Percentiles rank a stretch among this genome's conserved stretches.
These are phyloP conservation scores for Juncus effusus DNA, from an alignment of 176 grass and related monocot genomes.

Conservation along the genomic window DNA sequence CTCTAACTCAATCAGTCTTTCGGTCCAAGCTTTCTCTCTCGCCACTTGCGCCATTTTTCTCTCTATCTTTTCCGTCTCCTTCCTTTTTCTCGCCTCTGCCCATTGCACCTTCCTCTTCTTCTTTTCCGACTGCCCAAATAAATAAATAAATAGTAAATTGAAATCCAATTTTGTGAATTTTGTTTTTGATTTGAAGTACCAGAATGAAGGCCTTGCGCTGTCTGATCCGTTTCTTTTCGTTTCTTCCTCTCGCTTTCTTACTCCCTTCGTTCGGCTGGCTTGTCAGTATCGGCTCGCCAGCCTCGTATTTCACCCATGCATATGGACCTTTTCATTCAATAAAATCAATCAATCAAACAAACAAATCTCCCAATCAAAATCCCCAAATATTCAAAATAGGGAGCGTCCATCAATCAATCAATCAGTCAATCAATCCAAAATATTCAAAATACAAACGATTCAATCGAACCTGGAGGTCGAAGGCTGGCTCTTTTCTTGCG, in stretches of 20 bases:
- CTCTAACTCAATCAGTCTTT: constrained; percentile 74
- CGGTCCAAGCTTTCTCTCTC: constrained; percentile 73
- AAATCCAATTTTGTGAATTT: not conserved
- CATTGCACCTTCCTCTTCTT: constrained; percentile 80
- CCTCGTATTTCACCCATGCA: constrained; percentile 50
- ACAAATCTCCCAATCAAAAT: not conserved
- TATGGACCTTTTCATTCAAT: constrained; percentile 31
- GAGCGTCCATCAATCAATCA: no score
- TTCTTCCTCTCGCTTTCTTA: constrained; percentile 39
- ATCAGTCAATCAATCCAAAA: not conserved
- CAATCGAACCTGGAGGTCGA: constrained; percentile 50
- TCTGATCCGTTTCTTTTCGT: constrained; percentile 45
- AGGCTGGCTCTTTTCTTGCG: constrained; percentile 76
- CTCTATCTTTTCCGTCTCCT: constrained; percentile 64
- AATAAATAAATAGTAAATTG: constrained; percentile 24
- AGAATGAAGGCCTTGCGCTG: constrained; percentile 37
- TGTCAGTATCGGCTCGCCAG: constrained; percentile 42
- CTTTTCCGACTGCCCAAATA: constrained; percentile 62
- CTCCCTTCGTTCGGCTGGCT: constrained; percentile 49
- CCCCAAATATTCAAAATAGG: no score
- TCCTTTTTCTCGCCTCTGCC: constrained; percentile 69
- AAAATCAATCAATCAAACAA: constrained; percentile 3
- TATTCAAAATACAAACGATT: not conserved
- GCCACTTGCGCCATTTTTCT: constrained; percentile 97
- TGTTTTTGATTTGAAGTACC: constrained; percentile 16